Base-by-base conservation (phyloP, 768 basidiomycete species). In the Artomyces pyxidatus region DNA sequence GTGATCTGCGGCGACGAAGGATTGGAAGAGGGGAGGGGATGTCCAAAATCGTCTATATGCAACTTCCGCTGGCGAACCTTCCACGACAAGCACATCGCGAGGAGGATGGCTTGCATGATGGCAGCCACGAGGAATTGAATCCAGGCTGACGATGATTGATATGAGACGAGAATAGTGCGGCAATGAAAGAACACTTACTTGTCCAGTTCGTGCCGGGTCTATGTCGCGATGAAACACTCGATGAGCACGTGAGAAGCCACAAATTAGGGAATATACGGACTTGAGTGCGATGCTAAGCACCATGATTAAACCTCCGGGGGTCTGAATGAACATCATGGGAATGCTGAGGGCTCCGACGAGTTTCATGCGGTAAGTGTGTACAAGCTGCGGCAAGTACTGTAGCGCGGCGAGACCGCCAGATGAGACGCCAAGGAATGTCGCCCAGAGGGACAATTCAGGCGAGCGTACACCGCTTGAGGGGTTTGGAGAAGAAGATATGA, bases 271-370 rank as follows among this genome's bases (percentile, higher is more conserved):
- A 28, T 28, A 51, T 21, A 58, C 71, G 16, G 49, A 83, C 77
- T 81, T 70, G 22, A 88, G 66, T 6, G 84, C 87, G 49, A 92
- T 88, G 54, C 83, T 88, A 4, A 83, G 53, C 6, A 89, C 85
- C 84, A 97, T 94, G n/a, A 89, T 61, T 3, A 88, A 69, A 1
- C 88, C 85, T 3, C 93, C 94, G 3, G 93, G 93, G 11, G 81
- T 90, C 66, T 98, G 95, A 14, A 99, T 88, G 42, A 80, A 68
- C 95, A 99, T 97, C 81, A 91, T 97, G 1, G 87, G 85, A 49
- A 99, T 88, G 60, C 90, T 93, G 14, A 98, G 71, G 0, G 92
- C 91, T 3, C 95, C 95, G 8, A 98, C 93, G 11, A 95, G 76
- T 59, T 82, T 85, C 26, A 76, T 65, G 4, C 68, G 70, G 58